phyloP scores from a whole-genome alignment of 2,329 filamentous ascomycete genomes.

The Fusarium tjaetaba region DNA sequence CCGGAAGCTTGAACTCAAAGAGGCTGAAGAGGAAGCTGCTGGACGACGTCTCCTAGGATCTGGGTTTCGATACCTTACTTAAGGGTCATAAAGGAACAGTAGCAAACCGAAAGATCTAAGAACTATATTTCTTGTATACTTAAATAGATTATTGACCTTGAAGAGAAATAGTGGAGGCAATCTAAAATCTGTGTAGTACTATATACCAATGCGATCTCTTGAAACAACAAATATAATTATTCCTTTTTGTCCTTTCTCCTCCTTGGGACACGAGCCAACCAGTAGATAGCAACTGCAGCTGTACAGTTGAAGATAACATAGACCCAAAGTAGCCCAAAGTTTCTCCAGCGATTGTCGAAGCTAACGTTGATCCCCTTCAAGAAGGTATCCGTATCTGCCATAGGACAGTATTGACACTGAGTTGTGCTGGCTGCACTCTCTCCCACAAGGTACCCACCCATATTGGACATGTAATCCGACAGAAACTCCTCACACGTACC shows the following conservation, averaged over 20 bases:
- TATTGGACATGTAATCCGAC: neutral
- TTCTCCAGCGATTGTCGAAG: constrained; percentile 63
- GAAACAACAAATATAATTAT: neutral
- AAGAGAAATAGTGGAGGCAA: accelerated
- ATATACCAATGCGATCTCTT: accelerated
- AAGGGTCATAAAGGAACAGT: neutral
- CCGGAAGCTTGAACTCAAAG: neutral
- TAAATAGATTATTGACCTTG: too few relatives aligned
- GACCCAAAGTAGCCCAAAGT: constrained; percentile 64
- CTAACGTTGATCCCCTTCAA: constrained; percentile 53
- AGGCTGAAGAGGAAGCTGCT: neutral
- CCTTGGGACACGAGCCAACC: constrained; percentile 51
- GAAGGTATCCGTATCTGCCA: constrained; percentile 47
- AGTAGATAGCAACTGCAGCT: constrained; percentile 60
- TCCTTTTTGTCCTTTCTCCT: neutral
- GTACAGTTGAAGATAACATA: constrained; percentile 62
- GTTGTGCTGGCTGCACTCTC: neutral
- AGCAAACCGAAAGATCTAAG: neutral
- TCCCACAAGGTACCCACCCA: neutral
- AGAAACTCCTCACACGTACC: constrained; percentile 1
- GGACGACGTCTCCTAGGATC: neutral
- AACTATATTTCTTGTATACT: accelerated
- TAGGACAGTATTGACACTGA: constrained; percentile 57
- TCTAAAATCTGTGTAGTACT: too few relatives aligned
- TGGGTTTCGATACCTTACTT: neutral